Base-by-base conservation (phyloP, 75 land plant genomes). In the Selaginella tamariscina region DNA sequence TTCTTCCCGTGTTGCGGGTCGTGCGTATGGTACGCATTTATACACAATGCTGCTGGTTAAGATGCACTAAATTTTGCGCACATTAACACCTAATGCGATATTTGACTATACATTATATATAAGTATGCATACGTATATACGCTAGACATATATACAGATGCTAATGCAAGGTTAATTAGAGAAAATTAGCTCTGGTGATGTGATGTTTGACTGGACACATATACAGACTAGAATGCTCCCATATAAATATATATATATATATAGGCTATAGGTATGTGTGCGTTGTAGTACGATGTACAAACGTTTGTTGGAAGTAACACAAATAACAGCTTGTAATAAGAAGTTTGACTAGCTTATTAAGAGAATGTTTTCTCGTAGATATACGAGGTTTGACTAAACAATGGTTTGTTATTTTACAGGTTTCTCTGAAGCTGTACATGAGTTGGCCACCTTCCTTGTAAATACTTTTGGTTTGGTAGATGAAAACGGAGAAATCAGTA, bases 1-100 rank as follows among this genome's bases (percentile, higher is more conserved):
- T 66, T 31, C 68, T 32, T 33, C 30, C 1, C 30, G 30, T n/a
- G 32, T 66, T 23, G 30, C 68, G 30, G 68, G 68, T 66, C 33
- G 33, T 18, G 68, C 68, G 0, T 66, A 31, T 66, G 68, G 68
- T 66, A 27, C 8, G 65, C 18, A 29, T 23, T 64, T 2, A 1
- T 15, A 22, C 26, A 59, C 9, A 20, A 59, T 59, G n/a, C n/a
- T n/a, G n/a, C n/a, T n/a, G n/a, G n/a, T 59, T 59, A 22, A 5
- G 2, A 59, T 8, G n/a, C 20, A 21, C 62, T 59, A 11, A 11
- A 22, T 22, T 20, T 59, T 59, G 62, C 26, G 62, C 62, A 22
- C 21, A 59, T 59, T 9, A 59, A 21, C 2, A 22, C 26, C 23
- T 24, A 33, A 22, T 49, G 24, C 44, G 24, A 30, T 49, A 27